phyloP scores from a whole-genome alignment of 1,284 basidiomycete genomes.

The Ustilago xerochloae region DNA sequence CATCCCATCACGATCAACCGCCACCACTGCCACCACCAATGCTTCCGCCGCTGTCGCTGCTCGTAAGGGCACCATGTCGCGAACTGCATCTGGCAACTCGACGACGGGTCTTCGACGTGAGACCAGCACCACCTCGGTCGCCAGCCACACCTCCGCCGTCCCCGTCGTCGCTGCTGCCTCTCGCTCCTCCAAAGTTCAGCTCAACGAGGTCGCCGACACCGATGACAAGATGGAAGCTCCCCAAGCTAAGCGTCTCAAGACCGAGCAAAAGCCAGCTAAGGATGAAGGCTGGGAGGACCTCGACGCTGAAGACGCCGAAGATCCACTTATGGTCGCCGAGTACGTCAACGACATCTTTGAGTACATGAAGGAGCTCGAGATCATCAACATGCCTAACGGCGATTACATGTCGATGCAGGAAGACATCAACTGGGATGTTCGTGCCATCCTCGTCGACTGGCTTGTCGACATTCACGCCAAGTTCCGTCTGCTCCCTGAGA shows the following conservation, averaged over 20 bases:
- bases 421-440: constrained; percentile 69
- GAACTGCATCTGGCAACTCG: constrained; percentile 38
- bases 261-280: constrained; percentile 66
- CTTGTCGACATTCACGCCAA: constrained; percentile 94
- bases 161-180: constrained; percentile 2
- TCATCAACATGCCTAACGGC: constrained; percentile 68
- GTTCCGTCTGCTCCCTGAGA: constrained; percentile 93
- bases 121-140: constrained; percentile 15
- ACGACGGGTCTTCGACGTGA: constrained; percentile 38
- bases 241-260: constrained; percentile 52
- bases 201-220: constrained; percentile 38
- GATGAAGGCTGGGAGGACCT: constrained; percentile 81
- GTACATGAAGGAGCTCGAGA: constrained; percentile 82
- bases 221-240: constrained; percentile 50
- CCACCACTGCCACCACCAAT: constrained; percentile 10
- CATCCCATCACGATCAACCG: constrained; percentile 30
- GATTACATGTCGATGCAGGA: constrained; percentile 64
- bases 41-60: constrained; percentile 19
- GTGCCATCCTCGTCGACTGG: constrained; percentile 95
- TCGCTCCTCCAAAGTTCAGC: constrained; percentile 33
- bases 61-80: constrained; percentile 42
- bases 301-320: constrained; percentile 91
- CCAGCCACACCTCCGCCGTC: neutral
- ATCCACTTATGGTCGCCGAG: constrained; percentile 95
- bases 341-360: constrained; percentile 94